Base-by-base conservation (phyloP, 169 alveolate species). In the Toxoplasma gondii region DNA sequence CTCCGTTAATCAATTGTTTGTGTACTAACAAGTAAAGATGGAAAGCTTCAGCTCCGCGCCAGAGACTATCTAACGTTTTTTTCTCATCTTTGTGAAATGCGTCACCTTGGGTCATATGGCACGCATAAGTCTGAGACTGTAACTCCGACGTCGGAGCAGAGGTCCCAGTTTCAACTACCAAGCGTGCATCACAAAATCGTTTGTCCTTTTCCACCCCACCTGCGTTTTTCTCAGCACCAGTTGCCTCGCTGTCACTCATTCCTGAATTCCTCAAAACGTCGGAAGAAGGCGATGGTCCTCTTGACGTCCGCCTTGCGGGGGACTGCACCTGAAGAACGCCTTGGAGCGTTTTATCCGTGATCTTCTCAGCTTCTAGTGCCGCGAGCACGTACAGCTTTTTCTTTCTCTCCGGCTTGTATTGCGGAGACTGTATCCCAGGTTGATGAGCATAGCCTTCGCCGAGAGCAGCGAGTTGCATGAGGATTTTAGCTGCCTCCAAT, bases 341-440 rank as follows among this genome's bases (percentile, higher is more conserved):
- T 31, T 64, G 36, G 36, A 29, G 36, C n/a, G 24, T 29, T 64
- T 19, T 10, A 0, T 78, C 12, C 19, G 24, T 31, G 45, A 38
- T 7, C 34, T 78, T 78, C 34, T 78, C 45, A 78, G 34, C 44
- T 78, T 78, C 53, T 39, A 98, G 96, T 19, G 98, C 99, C 36
- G 99, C 98, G 86, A 98, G 96, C n/a, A 98, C 98, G 95, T 97
- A 97, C 41, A 98, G 94, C 96, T 97, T 97, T 94, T 98, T 98
- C 64, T 97, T 96, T 31, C 97, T 93, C 98, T 36, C 97, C 96
- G 87, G 98, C 97, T 93, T 97, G 96, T 84, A 95, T 93, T 84
- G 96, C 98, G 91, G 80, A 16, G 27, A 29, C n/a, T 38, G 43
- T 4, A 29, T 91, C 97, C 95, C 38, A 97, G 98, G 44, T 97